A percentile compares a stretch with the other conserved stretches of the same genome.
Conservation (phyloP, 768 basidiomycete genomes). For the Mycena leptocephala region DNA sequence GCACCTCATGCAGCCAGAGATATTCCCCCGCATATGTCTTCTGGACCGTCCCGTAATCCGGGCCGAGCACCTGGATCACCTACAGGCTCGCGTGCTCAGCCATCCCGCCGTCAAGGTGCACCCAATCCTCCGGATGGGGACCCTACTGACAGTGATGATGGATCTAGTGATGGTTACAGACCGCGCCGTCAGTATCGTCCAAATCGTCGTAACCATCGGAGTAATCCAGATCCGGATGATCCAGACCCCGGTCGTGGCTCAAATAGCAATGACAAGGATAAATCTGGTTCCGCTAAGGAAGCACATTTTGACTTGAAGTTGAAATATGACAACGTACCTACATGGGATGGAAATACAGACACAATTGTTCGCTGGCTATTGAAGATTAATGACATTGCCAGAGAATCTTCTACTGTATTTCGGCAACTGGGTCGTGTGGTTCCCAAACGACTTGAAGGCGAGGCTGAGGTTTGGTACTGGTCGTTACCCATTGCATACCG, state of each 20-base stretch:
- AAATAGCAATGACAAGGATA: no score
- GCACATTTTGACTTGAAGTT: conserved; percentile 51
- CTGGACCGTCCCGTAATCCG: no score
- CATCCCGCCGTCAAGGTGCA: no score
- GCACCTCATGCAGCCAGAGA: background rate
- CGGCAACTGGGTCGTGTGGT: conserved; percentile 49
- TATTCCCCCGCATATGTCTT: background rate
- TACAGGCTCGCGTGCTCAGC: no score
- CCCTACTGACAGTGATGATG: no score
- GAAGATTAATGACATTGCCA: conserved; percentile 44
- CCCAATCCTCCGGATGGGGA: no score
- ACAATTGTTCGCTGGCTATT: conserved; percentile 47
- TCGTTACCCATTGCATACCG: conserved; percentile 29
- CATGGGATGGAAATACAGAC: conserved; percentile 51
- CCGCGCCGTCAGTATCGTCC: no score
- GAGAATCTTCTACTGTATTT: conserved; percentile 38
- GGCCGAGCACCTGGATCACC: no score
- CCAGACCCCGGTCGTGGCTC: no score
- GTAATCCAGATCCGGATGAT: background rate
- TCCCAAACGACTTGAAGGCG: conserved; percentile 43
- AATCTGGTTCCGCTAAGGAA: background rate
- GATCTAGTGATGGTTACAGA: no score
- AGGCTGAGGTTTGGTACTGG: conserved; percentile 52
- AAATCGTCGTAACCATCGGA: no score
- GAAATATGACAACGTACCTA: conserved; percentile 47